These are phyloP conservation scores for Fusarium succisae DNA, from an alignment of 2,329 filamentous ascomycete species.

Conservation along the genomic window DNA sequence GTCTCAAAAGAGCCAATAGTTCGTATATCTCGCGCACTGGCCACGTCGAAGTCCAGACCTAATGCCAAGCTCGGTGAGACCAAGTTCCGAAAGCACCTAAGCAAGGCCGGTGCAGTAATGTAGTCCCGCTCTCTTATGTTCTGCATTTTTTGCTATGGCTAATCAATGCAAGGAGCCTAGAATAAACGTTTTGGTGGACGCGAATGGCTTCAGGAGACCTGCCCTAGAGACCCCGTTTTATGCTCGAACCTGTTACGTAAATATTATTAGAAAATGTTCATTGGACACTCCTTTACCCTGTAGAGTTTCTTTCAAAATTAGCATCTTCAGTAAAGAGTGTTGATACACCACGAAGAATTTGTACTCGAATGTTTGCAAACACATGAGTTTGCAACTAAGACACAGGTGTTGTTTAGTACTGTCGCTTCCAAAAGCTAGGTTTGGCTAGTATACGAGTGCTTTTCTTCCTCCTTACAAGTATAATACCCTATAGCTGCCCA, in stretches of 20 bases:
- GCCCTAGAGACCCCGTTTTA: background rate
- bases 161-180: background rate
- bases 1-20: background rate
- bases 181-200: background rate
- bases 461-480: no score
- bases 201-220: background rate
- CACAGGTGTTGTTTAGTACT: no score
- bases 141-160: accelerated
- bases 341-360: no score
- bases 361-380: no score
- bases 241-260: accelerated
- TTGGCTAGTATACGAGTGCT: no score
- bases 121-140: no score
- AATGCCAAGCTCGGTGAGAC: accelerated
- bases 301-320: no score
- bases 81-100: accelerated
- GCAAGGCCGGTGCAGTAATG: background rate
- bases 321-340: no score
- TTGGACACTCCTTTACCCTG: no score
- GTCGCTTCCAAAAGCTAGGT: accelerated
- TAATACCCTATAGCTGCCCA: no score
- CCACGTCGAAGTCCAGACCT: accelerated
- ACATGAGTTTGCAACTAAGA: no score
- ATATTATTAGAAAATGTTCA: background rate
- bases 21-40: background rate